Base-by-base conservation (phyloP, 2,329 filamentous ascomycete species). In the Tolypocladium nubicola region DNA sequence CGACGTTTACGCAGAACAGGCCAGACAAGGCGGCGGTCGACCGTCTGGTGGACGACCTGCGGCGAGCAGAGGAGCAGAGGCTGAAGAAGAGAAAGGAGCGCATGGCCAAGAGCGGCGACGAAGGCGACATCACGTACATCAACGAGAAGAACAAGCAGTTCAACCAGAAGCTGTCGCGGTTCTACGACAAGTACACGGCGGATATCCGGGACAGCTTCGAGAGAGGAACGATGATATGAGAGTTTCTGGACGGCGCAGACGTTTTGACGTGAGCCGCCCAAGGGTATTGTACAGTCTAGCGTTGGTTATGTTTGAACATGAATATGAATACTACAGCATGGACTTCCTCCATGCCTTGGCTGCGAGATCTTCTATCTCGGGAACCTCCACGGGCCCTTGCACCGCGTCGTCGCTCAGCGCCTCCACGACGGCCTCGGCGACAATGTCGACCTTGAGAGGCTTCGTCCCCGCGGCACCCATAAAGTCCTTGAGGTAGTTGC, bases 101-200 rank as follows among this genome's bases (percentile, higher is more conserved):
- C 56, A 85, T 88, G 70, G 83, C 84, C 14, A 83, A 86, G 70
- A 87, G 86, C 61, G 90, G 92, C 58, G 91, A 96, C 61, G 89
- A 92, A 53, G 87, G 85, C 35, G 94, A 99, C 73, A 89, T 97
- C 66, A 97, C 93, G 9, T 97, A 96, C 75, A 99, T 99, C 82
- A 99, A 99, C 76, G 91, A 97, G 76, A 97, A 99, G 87, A 99
- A 99, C 80, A 97, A 97, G 80, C 91, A 97, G 80, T 99, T 99
- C 79, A 99, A 99, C 84, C 86, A 96, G 77, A 97, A 99, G 77
- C 78, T 99, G 72, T 80, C 88, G 56, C 81, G 94, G 63, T 99
- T 97, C 77, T 99, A 99, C 75, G 94, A 99, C 76, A 96, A 96
- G 79, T 99, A 99, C 73, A 99, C 94, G 52, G 85, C 89, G 38